Percentiles rank a stretch among this genome's conserved stretches.
Conservation (phyloP, 768 basidiomycete genomes). For the Tylopilus felleus region DNA sequence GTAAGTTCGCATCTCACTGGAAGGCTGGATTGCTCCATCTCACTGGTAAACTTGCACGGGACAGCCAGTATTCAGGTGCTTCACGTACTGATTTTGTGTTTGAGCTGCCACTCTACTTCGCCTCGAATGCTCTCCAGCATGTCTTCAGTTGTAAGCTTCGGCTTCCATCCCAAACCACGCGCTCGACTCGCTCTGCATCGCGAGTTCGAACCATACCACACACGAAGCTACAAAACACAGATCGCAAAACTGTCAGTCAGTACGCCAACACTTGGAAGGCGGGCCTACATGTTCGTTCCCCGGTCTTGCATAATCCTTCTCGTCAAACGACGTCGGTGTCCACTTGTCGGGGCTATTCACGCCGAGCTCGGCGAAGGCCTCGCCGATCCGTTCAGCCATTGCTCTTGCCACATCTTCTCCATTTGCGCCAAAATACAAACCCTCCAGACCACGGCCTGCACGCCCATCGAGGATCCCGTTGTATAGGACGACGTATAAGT, state of each 20-base stretch:
- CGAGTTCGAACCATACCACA: constrained; percentile 16
- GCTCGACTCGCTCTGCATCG: constrained; percentile 13
- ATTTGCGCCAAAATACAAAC: constrained; percentile 50
- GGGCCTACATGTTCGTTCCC: neutral
- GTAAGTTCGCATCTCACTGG: too few species aligned
- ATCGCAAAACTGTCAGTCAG: too few species aligned
- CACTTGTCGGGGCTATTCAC: neutral
- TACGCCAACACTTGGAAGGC: too few species aligned
- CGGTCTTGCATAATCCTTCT: constrained; percentile 1
- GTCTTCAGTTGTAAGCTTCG: constrained; percentile 28
- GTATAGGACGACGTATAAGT: constrained; percentile 42
- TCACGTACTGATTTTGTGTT: too few species aligned
- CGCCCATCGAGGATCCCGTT: constrained; percentile 28
- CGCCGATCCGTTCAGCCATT: constrained; percentile 25
- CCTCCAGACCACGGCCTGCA: constrained; percentile 31
- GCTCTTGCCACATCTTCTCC: constrained; percentile 42
- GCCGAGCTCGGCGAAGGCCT: constrained; percentile 13
- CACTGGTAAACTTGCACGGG: too few species aligned
- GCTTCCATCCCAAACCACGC: constrained; percentile 18
- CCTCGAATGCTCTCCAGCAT: constrained; percentile 14
- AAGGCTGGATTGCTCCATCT: too few species aligned
- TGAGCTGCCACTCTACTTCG: constrained; percentile 11
- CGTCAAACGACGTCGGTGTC: constrained; percentile 43
- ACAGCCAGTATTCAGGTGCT: too few species aligned
- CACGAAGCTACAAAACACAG: neutral